These are phyloP conservation scores for Annulohypoxylon stygium DNA, from an alignment of 495 filamentous ascomycete genomes.

Conservation along the genomic window DNA sequence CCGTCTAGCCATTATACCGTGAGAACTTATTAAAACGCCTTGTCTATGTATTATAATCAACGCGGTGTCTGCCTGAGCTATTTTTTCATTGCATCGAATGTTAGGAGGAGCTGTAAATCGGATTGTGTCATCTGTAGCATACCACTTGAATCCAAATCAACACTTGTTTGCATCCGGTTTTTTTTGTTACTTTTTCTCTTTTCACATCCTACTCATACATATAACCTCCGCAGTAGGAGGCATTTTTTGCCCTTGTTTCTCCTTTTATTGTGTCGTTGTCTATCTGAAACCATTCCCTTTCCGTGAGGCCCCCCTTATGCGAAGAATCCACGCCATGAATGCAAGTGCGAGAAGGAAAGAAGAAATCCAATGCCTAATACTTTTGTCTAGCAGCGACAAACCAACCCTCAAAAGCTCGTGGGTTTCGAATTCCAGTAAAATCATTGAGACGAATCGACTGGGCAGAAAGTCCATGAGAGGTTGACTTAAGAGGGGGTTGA, in stretches of 20 bases:
- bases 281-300: constrained; percentile 47
- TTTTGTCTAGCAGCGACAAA: constrained; percentile 49
- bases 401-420: constrained; percentile 9
- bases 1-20: background rate
- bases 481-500: constrained; percentile 1
- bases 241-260: constrained; percentile 42
- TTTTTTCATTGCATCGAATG: background rate
- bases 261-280: constrained; percentile 50
- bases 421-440: constrained; percentile 13
- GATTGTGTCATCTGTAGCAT: background rate
- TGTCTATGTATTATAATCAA: background rate
- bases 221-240: constrained; percentile 33
- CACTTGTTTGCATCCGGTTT: constrained; percentile 26
- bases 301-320: constrained; percentile 46
- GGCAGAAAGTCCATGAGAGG: constrained; percentile 19
- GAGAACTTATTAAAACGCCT: constrained; percentile 1
- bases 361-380: constrained; percentile 36
- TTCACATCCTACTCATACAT: constrained; percentile 45
- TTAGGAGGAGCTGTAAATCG: background rate
- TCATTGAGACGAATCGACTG: constrained; percentile 10
- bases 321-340: constrained; percentile 49
- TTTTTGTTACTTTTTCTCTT: constrained; percentile 29
- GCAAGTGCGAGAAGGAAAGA: constrained; percentile 50
- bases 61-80: background rate
- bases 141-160: constrained; percentile 15